Percentiles rank a stretch among this genome's conserved stretches.
phyloP scores from a whole-genome alignment of 768 basidiomycete species.

The Porphyrellus cyaneotinctus region DNA sequence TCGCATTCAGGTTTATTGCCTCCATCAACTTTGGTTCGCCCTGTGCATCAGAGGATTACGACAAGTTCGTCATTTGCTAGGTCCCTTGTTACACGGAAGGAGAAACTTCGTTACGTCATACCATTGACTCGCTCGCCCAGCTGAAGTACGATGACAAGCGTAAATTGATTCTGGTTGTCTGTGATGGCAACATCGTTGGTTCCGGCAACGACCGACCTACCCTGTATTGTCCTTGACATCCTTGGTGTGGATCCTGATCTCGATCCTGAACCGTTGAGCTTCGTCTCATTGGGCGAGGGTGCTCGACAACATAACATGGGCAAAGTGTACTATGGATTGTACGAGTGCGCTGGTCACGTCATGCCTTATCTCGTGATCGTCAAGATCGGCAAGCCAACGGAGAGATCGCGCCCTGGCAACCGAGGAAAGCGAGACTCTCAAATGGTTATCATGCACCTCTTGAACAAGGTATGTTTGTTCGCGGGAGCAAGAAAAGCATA shows the following conservation, averaged over 20 bases:
- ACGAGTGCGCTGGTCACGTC: slow-evolving; percentile 91
- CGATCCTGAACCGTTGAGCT: slow-evolving; percentile 93
- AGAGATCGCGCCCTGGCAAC: slow-evolving; percentile 91
- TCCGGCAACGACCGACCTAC: slow-evolving; percentile 96
- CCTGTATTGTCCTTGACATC: slow-evolving; percentile 90
- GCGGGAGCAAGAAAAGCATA: too few species aligned
- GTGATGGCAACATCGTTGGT: slow-evolving; percentile 92
- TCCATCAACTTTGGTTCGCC: slow-evolving; percentile 78
- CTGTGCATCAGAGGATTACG: slow-evolving; percentile 91
- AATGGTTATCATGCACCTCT: slow-evolving; percentile 93
- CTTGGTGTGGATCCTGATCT: slow-evolving; percentile 89
- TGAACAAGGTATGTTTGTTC: slow-evolving; percentile 73
- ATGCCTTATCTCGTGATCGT: slow-evolving; percentile 91
- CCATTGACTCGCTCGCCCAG: slow-evolving; percentile 91
- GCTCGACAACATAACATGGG: slow-evolving; percentile 97
- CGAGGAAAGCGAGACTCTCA: slow-evolving; percentile 98
- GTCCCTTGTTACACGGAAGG: slow-evolving; percentile 99
- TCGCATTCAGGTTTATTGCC: slow-evolving; percentile 94
- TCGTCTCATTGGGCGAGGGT: slow-evolving; percentile 90
- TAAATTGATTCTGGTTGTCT: slow-evolving; percentile 47
- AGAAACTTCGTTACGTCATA: slow-evolving; percentile 74
- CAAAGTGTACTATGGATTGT: slow-evolving; percentile 94
- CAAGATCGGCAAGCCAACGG: slow-evolving; percentile 94
- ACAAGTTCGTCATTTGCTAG: slow-evolving; percentile 97
- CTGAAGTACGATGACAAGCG: slow-evolving; percentile 98